Base-by-base conservation (phyloP, 2,329 filamentous ascomycete genomes). In the Cucurbitaria berberidis region DNA sequence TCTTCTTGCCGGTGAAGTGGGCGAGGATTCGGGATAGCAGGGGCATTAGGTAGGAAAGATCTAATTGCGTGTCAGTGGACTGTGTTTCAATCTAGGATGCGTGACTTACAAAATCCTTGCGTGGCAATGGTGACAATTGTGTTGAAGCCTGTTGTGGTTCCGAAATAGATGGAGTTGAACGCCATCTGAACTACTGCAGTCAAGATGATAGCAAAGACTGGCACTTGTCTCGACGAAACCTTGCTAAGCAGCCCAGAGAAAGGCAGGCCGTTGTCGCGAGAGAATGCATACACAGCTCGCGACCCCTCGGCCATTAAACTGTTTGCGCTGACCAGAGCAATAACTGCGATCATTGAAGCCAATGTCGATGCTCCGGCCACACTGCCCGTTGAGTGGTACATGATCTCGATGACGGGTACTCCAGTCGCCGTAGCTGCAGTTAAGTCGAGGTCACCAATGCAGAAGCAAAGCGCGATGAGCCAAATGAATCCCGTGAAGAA, bases 51-150 rank as follows among this genome's bases (percentile, higher is more conserved):
- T 86, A 85, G 0, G 82, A 85, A 1, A 85, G 73, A 59, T 85
- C 78, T 80, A 19, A 5, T 27, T 13, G 6, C 16, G 3, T 16
- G 43, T 63, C 1, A 63, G 53, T 18, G 13, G 18, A 9, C 27
- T 19, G n/a, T 3, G 9, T 3, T 22, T 13, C n/a, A n/a, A n/a
- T 19, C 18, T 1, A 11, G 11, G 40, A 10, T 13, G 15, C 3
- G 8, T 6, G 6, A 43, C 77, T 67, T 69, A 80, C 77, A 85
- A 59, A 85, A 85, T 0, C 83, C 84, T 55, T 83, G 78, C 0
- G 83, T 85, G 0, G 82, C 78, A 47, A 85, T 84, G 5, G 81
- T 77, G 42, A 85, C 80, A 16, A 85, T 80, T 0, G 82, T 85
- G 42, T 82, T 78, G 61, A 84, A 84, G 0, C 82, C 82, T 0